Conservation (phyloP, 148 eudicot genomes). For the Camellia lanceoleosa region DNA sequence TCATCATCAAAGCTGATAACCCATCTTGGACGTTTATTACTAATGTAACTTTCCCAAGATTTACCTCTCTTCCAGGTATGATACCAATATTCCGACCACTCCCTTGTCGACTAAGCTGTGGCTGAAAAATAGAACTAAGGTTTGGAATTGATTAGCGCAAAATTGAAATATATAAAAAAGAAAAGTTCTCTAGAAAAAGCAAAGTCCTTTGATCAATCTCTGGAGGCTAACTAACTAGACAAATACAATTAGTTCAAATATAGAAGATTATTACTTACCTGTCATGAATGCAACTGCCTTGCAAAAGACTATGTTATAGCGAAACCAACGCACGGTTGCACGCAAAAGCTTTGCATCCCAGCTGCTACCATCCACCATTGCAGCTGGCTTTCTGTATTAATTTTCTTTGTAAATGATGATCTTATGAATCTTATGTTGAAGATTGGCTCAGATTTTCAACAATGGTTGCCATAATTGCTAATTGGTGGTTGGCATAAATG, state of each 20-base stretch:
- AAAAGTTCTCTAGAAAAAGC: not conserved
- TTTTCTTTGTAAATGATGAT: not conserved
- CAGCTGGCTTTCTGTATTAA: not conserved
- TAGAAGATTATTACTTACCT: not conserved
- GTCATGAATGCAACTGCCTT: not conserved
- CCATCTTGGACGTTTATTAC: not conserved
- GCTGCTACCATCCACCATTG: not conserved
- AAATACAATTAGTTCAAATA: not conserved
- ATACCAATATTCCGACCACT: not conserved
- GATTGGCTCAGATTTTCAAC: no score
- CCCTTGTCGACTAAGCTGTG: not conserved
- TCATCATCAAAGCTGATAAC: not conserved
- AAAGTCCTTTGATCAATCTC: no score
- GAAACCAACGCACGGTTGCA: not conserved
- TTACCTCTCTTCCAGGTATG: not conserved
- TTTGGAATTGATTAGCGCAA: no score
- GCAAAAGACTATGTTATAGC: not conserved
- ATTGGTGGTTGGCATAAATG: no score
- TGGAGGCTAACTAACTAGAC: no score
- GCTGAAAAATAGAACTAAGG: not conserved
- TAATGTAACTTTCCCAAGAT: no score
- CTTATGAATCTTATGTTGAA: no score
- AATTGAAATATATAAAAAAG: no score
- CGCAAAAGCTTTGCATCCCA: not conserved
- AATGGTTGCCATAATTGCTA: no score